Evolutionary conservation across 106 monocot genomes (phyloP).

Genomic region (Triglochin maritima): DNA sequence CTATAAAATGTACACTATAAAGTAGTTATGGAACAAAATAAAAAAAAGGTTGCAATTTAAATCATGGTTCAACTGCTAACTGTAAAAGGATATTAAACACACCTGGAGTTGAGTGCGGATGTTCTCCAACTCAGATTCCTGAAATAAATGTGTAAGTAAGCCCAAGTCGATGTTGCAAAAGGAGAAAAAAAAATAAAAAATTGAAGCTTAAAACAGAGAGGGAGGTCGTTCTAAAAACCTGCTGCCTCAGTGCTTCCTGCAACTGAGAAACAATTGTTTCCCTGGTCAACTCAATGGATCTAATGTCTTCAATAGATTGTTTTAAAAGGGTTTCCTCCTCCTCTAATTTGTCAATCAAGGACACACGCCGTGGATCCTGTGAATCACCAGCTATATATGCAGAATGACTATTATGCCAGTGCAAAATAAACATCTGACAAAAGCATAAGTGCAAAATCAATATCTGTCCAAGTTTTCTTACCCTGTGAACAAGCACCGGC

Average conservation of each 20-base stretch:
- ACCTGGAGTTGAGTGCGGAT: slow-evolving; percentile 87
- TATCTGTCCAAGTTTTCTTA: slow-evolving; percentile 1
- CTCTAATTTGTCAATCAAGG: slow-evolving; percentile 50
- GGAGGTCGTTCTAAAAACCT: slow-evolving; percentile 32
- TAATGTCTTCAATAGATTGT: slow-evolving; percentile 60
- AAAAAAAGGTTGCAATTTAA: background rate
- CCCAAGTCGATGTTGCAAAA: slow-evolving; percentile 6
- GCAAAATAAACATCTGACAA: background rate
- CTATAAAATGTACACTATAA: background rate
- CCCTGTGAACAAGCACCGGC: slow-evolving; percentile 42
- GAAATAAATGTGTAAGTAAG: slow-evolving; percentile 26
- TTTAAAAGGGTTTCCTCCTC: slow-evolving; percentile 51
- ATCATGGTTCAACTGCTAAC: background rate
- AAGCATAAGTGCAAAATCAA: background rate
- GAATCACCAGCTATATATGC: slow-evolving; percentile 1
- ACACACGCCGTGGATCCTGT: slow-evolving; percentile 47
- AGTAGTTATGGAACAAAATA: background rate
- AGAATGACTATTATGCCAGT: no score
- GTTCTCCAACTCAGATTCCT: slow-evolving; percentile 88
- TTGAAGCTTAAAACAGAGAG: background rate
- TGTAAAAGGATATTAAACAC: background rate
- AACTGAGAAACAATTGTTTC: slow-evolving; percentile 51
- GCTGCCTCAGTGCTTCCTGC: slow-evolving; percentile 72
- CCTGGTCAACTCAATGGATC: slow-evolving; percentile 55
- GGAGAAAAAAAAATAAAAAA: slow-evolving; percentile 12